Evolutionary conservation across 306 rosid species (phyloP).

Genomic region (Ormosia emarginata): DNA sequence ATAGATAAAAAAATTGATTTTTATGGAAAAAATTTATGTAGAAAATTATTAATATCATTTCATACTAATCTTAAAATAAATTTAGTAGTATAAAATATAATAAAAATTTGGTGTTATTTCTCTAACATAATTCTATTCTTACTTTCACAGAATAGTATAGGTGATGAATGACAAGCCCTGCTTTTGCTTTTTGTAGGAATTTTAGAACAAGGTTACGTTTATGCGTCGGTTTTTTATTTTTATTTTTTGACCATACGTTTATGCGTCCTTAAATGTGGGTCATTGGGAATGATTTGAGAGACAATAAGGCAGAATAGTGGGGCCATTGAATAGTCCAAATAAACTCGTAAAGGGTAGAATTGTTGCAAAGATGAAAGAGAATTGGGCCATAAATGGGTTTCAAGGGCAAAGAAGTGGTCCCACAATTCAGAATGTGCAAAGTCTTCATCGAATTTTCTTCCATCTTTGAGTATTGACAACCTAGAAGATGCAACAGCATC

Average conservation of each 20-base stretch:
- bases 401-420: conserved; percentile 48
- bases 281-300: conserved; percentile 59
- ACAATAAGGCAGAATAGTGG: conserved; percentile 37
- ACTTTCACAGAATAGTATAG: neutral
- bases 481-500: conserved; percentile 39
- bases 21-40: neutral
- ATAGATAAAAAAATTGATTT: neutral
- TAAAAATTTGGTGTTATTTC: neutral
- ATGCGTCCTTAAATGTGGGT: conserved; percentile 57
- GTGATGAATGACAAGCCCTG: conserved; percentile 18
- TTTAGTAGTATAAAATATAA: neutral
- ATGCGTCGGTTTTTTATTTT: neutral
- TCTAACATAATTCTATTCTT: neutral
- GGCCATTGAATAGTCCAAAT: conserved; percentile 47
- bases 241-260: neutral
- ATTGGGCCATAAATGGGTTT: conserved; percentile 47
- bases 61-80: neutral
- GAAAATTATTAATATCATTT: neutral
- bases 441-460: conserved; percentile 14
- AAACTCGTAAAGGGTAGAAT: conserved; percentile 41
- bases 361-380: conserved; percentile 37
- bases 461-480: conserved; percentile 34
- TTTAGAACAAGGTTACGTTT: conserved; percentile 31
- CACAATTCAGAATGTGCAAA: conserved; percentile 18
- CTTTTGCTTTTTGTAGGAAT: conserved; percentile 48